Evolutionary conservation across 2,329 filamentous ascomycete species (phyloP).

Genomic region (Akanthomyces muscarius): DNA sequence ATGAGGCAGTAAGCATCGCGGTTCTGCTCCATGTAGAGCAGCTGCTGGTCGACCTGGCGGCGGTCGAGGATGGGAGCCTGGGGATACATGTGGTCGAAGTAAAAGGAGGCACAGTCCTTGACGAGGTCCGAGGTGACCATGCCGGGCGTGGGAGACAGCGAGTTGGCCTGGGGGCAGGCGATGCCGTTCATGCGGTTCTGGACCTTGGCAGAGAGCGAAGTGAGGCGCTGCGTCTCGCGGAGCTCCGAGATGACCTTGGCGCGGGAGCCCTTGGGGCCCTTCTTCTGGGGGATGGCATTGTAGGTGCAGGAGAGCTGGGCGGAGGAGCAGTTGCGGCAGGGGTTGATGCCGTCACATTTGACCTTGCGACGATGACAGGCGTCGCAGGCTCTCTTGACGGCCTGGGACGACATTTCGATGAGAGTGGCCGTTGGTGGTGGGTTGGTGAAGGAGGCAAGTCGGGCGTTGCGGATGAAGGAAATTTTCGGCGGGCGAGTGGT

Average conservation of each 20-base stretch:
- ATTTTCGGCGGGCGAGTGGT: not conserved
- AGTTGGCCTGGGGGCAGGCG: slow-evolving; percentile 43
- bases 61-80: slow-evolving; percentile 61
- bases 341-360: slow-evolving; percentile 67
- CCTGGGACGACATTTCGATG: slow-evolving; percentile 44
- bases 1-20: slow-evolving; percentile 62
- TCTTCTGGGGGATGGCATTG: slow-evolving; percentile 71
- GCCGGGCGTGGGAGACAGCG: slow-evolving; percentile 53
- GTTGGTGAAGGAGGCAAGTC: not conserved
- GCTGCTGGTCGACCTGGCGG: slow-evolving; percentile 53
- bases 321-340: slow-evolving; percentile 66
- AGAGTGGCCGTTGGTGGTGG: not conserved
- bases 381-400: slow-evolving; percentile 63
- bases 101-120: slow-evolving; percentile 64
- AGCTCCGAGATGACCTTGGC: slow-evolving; percentile 74
- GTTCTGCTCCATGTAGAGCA: slow-evolving; percentile 57
- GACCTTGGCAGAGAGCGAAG: slow-evolving; percentile 58
- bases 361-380: slow-evolving; percentile 72
- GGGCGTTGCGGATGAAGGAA: not conserved
- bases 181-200: slow-evolving; percentile 58
- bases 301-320: slow-evolving; percentile 68
- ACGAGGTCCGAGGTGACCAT: slow-evolving; percentile 59
- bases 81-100: slow-evolving; percentile 63
- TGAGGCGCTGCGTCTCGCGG: slow-evolving; percentile 64
- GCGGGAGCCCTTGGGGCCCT: slow-evolving; percentile 69